phyloP scores from a whole-genome alignment of 352 stramenopile genomes.

The Globisporangium heterothallicum region DNA sequence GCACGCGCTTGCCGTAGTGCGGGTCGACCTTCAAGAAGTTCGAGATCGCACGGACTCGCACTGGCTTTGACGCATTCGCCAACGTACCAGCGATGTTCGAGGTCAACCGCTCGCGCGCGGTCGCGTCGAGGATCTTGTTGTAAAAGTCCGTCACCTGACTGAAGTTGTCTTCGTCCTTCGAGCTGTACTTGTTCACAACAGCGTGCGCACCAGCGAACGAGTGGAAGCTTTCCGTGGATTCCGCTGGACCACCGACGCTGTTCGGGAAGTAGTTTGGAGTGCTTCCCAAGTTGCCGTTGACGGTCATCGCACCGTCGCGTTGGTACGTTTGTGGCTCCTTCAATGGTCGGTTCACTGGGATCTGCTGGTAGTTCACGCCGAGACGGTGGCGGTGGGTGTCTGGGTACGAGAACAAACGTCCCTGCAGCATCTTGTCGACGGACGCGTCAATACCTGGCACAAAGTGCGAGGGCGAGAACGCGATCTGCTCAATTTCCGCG shows the following conservation, averaged over 20 bases:
- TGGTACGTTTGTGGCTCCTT: conserved; percentile 74
- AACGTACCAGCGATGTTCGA: conserved; percentile 85
- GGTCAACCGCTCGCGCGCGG: conserved; percentile 68
- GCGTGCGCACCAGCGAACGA: conserved; percentile 32
- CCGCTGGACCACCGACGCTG: conserved; percentile 51
- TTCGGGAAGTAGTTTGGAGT: conserved; percentile 89
- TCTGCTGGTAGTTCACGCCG: conserved; percentile 86
- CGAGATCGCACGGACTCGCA: conserved; percentile 78
- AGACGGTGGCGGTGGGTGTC: conserved; percentile 87
- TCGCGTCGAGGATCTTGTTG: conserved; percentile 67
- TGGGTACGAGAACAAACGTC: conserved; percentile 86
- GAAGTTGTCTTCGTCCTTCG: conserved; percentile 88
- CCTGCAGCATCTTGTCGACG: conserved; percentile 88
- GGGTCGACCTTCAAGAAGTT: conserved; percentile 87
- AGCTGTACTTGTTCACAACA: conserved; percentile 59
- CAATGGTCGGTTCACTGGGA: conserved; percentile 86
- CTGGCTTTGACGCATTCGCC: conserved; percentile 68
- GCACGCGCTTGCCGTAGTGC: conserved; percentile 78
- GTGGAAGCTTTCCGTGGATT: conserved; percentile 27
- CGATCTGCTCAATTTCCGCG: conserved; percentile 90
- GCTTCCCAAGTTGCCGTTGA: conserved; percentile 68
- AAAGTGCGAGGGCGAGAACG: conserved; percentile 89
- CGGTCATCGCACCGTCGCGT: conserved; percentile 74
- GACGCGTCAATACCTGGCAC: conserved; percentile 88
- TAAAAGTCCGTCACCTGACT: conserved; percentile 83